Evolutionary conservation across 257 asterid species (phyloP).

Genomic region (Handroanthus guayacan): DNA sequence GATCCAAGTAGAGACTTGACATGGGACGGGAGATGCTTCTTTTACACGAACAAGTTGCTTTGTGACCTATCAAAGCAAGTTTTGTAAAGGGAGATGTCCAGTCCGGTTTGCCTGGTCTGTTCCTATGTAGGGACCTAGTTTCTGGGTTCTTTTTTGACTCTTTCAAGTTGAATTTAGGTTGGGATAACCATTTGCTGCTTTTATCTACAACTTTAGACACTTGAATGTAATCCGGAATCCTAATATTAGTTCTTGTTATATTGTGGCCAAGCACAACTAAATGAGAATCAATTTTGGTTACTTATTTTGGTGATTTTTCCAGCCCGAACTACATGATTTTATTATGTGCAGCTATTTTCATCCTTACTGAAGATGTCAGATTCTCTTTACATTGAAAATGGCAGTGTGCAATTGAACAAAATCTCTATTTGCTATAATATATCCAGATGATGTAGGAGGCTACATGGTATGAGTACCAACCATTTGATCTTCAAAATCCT

Average conservation of each 20-base stretch:
- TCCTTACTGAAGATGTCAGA: too few species aligned
- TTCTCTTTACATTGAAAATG: background rate
- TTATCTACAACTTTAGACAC: background rate
- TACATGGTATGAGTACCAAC: too few species aligned
- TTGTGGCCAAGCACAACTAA: background rate
- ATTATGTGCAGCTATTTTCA: background rate
- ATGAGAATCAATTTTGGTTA: background rate
- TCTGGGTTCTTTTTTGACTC: background rate
- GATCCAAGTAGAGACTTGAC: conserved; percentile 49
- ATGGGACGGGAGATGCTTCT: background rate
- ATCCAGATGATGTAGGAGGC: too few species aligned
- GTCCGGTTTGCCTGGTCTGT: background rate
- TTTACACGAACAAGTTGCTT: background rate
- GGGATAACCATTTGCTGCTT: background rate
- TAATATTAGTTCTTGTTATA: background rate
- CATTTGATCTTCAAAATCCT: too few species aligned
- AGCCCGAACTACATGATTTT: background rate
- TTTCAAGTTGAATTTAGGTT: background rate
- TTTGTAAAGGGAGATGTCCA: background rate
- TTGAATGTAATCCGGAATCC: background rate
- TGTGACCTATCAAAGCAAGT: background rate
- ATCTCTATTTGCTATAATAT: too few species aligned
- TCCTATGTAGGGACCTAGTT: background rate
- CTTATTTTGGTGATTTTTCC: background rate
- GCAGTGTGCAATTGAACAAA: background rate